A percentile compares a stretch with the other conserved stretches of the same genome.
Conservation (phyloP, 345 rosid genomes). For the Euphorbia tirucalli region DNA sequence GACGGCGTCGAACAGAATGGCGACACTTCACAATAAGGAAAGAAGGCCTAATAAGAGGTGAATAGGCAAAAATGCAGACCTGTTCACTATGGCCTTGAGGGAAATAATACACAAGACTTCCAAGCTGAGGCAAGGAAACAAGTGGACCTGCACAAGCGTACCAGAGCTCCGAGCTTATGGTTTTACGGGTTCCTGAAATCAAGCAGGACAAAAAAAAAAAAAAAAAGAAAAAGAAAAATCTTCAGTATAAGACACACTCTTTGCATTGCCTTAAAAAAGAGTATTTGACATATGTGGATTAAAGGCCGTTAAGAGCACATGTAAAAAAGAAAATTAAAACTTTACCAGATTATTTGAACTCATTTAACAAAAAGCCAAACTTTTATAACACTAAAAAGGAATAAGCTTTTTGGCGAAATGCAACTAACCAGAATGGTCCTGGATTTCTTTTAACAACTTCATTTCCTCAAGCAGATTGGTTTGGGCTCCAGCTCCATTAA, state of each 20-base stretch:
- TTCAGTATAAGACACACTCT: background rate
- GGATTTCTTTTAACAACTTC: constrained; percentile 86
- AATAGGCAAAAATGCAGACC: too few relatives aligned
- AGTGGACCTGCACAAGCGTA: constrained; percentile 99
- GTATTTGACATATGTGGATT: too few relatives aligned
- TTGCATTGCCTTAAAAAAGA: constrained; percentile 9
- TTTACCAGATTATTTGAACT: constrained; percentile 10
- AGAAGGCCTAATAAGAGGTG: too few relatives aligned
- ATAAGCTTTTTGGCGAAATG: background rate
- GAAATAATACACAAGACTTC: constrained; percentile 87
- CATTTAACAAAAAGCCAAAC: constrained; percentile 2
- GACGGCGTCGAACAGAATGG: constrained; percentile 6
- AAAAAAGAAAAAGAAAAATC: too few relatives aligned
- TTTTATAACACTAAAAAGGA: background rate
- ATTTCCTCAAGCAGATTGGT: constrained; percentile 74
- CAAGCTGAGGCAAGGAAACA: constrained; percentile 90
- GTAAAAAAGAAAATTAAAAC: constrained; percentile 10
- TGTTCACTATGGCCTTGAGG: constrained; percentile 99
- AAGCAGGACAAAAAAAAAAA: constrained; percentile 9
- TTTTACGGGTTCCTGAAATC: constrained; percentile 59
- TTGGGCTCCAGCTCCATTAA: constrained; percentile 30
- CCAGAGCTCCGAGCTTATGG: constrained; percentile 91
- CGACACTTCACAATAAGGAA: too few relatives aligned
- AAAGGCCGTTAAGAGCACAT: background rate
- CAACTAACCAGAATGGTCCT: constrained; percentile 85